Evolutionary conservation across 2,329 filamentous ascomycete species (phyloP), one percentile per base, ranked within the genome.

Genomic region (Aureobasidium sp.): DNA sequence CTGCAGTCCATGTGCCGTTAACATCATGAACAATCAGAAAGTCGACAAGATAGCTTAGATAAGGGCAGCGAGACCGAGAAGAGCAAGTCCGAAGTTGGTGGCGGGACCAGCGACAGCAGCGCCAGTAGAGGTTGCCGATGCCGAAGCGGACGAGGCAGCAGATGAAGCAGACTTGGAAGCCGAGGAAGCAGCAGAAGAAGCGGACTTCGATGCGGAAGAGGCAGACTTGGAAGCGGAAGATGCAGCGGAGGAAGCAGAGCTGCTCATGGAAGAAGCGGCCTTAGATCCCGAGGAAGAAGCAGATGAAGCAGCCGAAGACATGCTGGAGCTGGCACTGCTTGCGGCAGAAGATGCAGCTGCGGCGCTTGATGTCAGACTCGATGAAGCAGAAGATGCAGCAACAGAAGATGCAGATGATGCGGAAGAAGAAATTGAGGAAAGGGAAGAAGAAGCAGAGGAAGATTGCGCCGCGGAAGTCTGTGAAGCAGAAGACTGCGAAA

Each of bases 351-450:
- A 55, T 23, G 60, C 42, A 42, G 60, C 39, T 42, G 60, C 20
- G 41, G 48, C 23, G 39, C 39, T 61, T 17, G 58, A 61, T 42
- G 51, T 55, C n/a, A 60, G 57, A 60, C 32, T 50, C 15, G 60
- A 55, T 47, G 59, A 53, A 26, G 10, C 10, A 10, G 58, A 62
- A 29, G 50, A 61, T 3, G 46, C 34, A 4, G 34, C 48, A 17
- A 41, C 44, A 3, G 46, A 17, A 20, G 34, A 8, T 7, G 57
- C 42, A 4, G 56, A 47, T 15, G 44, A 53, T 13, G 23, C 26
- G 12, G 58, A 62, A 20, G 50, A 52, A 6, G 48, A 41, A 5
- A 32, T 2, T 5, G 60, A 47, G 13, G 60, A 39, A 5, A 26
- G 10, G 7, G 32, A 23, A 27, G 58, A 61, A 20, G 50, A 47